Evolutionary conservation across 2,329 filamentous ascomycete species (phyloP), one percentile per base, ranked within the genome.

Genomic region (Hypoxylon sp.): DNA sequence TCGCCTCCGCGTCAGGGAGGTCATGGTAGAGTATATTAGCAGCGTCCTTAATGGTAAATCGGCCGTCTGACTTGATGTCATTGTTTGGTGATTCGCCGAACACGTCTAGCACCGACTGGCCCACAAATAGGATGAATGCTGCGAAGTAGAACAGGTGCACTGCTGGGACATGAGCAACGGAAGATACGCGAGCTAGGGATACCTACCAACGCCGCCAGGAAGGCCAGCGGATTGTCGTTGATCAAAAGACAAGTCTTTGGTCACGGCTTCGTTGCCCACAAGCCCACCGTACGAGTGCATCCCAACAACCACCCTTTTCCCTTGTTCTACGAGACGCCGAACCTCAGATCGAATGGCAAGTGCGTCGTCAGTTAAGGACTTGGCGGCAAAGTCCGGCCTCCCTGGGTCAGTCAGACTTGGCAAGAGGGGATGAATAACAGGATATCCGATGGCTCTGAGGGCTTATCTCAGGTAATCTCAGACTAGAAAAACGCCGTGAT

Each of bases 371-470:
- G 17, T 43, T 32, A 60, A 35, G 15, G 32, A 19, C 21, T 44
- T 57, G 2, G 44, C 40, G n/a, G 32, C 16, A 42, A 60, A 57
- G 13, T 55, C 51, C 3, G 44, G 51, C 11, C 51, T 29, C 15
- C 51, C 47, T 23, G 40, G 31, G 27, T 38, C 57, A 20, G 44
- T 53, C 2, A 60, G 41, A 34, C 47, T 57, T n/a, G 57, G 54
- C 3, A 57, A 19, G 9, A 23, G 11, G 19, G 54, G 57, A 2
- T 57, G 54, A 12, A 48, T 7, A 38, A 57, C 51, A 13, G 23
- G 36, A 44, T 52, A 57, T 5, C 43, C 40, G 1, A 12, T 11
- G 9, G 46, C 43, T 20, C 19, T 31, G n/a, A 60, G 51, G 19
- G 55, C 38, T n/a, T n/a, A n/a, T n/a, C n/a, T n/a, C n/a, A n/a